These are phyloP conservation scores for Fusarium oligoseptatum DNA, from an alignment of 2,329 filamentous ascomycete species.

Conservation along the genomic window DNA sequence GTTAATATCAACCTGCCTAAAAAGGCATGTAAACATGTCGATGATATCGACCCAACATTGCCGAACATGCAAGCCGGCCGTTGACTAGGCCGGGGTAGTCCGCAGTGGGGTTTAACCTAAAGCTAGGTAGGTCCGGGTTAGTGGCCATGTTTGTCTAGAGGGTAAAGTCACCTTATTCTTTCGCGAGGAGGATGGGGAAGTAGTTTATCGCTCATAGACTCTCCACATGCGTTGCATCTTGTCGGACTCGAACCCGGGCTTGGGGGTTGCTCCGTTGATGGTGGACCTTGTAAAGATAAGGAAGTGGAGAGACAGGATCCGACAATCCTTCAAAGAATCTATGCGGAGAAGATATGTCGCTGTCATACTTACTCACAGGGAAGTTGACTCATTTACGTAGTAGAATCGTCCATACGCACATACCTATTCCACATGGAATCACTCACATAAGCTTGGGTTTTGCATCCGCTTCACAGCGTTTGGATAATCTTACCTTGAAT, in stretches of 20 bases:
- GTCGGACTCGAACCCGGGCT: background rate
- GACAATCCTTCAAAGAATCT: background rate
- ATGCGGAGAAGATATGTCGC: background rate
- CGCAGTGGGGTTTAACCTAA: background rate
- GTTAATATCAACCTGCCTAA: constrained; percentile 8
- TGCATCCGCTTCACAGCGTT: background rate
- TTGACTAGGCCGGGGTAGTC: background rate
- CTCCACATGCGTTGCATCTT: background rate
- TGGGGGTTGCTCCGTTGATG: background rate
- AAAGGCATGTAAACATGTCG: background rate
- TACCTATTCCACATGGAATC: too few species aligned
- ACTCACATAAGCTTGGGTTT: background rate
- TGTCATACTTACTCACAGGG: too few species aligned
- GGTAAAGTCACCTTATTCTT: background rate
- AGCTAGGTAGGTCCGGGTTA: background rate
- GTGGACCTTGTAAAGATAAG: background rate
- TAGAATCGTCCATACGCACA: too few species aligned
- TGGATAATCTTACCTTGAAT: background rate
- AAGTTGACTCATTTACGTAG: too few species aligned
- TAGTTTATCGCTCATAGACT: background rate
- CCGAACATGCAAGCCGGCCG: constrained; percentile 10
- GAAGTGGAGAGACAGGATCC: background rate
- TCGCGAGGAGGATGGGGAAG: background rate
- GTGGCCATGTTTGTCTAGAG: background rate
- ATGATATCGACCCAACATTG: background rate